Evolutionary conservation across 768 basidiomycete species (phyloP), one percentile per base, ranked within the genome.

Genomic region (Sutorius australiensis): DNA sequence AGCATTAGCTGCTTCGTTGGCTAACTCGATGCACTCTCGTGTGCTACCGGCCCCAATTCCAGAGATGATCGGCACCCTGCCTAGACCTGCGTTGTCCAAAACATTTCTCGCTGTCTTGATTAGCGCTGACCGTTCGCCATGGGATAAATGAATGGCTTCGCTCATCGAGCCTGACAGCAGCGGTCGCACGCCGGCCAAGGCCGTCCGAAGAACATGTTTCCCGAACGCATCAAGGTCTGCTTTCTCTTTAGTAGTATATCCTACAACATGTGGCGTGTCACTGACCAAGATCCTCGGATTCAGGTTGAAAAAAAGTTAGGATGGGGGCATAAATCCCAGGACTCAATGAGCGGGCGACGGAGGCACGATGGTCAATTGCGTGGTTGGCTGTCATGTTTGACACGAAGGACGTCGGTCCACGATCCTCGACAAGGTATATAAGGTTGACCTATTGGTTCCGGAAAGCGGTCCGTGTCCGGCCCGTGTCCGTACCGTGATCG

Each of bases 41-140:
- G 92, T 93, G 69, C 89, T 89, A 34, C 84, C 84, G 11, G 83
- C 83, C 8, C 92, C 91, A 16, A 91, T 92, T 40, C 93, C 94
- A 49, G 81, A 85, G 60, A 94, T 83, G 46, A 92, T 75, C 17
- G 92, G 90, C 12, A 85, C 69, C 36, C 78, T 58, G 12, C 58
- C 46, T 21, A 89, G 70, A 1, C 83, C 85, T 14, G 80, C 82
- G 11, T 70, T 71, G 62, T 95, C 91, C 42, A 95, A 77, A 0
- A 82, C 85, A 48, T 77, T 77, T 38, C 94, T 81, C 19, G 86
- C 84, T 3, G 81, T 75, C 49, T 73, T 78, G 66, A 92, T 82
- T 56, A 93, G 73, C 10, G 62, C 71, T 41, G 76, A 72, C 37
- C 92, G 83, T 63, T 95, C 92, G 3, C 74, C 64, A 61, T 79